These are phyloP conservation scores for Oryza rufipogon DNA, from an alignment of 176 grass and related monocot genomes.

Conservation along the genomic window DNA sequence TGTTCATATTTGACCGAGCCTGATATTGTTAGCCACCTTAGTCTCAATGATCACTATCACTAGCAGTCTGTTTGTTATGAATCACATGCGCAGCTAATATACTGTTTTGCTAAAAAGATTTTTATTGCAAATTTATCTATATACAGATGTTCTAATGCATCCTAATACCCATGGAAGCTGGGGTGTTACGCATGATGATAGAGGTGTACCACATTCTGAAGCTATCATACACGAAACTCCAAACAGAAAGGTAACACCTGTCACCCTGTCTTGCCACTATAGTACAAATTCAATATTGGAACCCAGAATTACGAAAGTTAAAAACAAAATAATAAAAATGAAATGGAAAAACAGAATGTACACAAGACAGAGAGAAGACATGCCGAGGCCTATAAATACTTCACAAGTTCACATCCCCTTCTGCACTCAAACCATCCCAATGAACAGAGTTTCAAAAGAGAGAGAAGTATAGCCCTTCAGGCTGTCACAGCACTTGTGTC, in stretches of 20 bases:
- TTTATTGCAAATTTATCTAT: neutral
- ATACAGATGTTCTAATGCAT: neutral
- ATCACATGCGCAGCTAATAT: neutral
- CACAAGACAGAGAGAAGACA: neutral
- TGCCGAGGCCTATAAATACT: constrained; percentile 17
- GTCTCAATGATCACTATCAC: too few species aligned
- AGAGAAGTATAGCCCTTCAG: neutral
- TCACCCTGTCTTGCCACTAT: neutral
- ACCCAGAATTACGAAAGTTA: neutral
- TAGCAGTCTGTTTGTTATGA: too few species aligned
- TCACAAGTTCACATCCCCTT: neutral
- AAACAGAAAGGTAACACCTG: neutral
- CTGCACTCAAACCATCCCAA: neutral
- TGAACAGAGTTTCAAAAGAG: constrained; percentile 8
- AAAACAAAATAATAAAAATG: neutral
- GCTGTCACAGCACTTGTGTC: too few species aligned
- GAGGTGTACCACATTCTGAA: too few species aligned
- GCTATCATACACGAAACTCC: neutral
- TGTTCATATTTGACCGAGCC: neutral
- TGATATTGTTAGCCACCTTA: too few species aligned
- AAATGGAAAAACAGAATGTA: neutral
- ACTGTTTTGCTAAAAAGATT: neutral
- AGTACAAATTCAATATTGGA: neutral
- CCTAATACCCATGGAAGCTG: too few species aligned
- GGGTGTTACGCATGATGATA: too few species aligned